Evolutionary conservation across 2,329 filamentous ascomycete genomes (phyloP).

Genomic region (Acrocalymma vagum): DNA sequence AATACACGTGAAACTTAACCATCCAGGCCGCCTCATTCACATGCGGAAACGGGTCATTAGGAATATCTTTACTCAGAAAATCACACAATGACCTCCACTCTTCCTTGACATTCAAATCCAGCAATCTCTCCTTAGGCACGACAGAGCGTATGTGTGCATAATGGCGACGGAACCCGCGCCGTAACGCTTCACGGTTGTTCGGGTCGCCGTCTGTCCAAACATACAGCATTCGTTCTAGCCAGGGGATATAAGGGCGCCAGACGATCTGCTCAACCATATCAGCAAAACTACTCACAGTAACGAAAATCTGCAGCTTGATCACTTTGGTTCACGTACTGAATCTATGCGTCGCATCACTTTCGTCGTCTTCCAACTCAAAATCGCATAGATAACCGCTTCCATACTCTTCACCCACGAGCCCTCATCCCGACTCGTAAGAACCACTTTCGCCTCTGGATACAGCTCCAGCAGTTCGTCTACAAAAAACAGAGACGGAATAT

Average conservation of each 20-base stretch:
- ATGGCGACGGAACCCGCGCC: slow-evolving; percentile 47
- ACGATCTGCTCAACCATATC: slow-evolving; percentile 3
- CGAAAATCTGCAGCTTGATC: slow-evolving; percentile 1
- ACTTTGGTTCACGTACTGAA: too few relatives aligned
- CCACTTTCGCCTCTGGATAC: slow-evolving; percentile 26
- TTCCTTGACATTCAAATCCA: slow-evolving; percentile 10
- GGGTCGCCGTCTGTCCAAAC: slow-evolving; percentile 8
- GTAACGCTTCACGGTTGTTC: slow-evolving; percentile 3
- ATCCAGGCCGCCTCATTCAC: slow-evolving; percentile 20
- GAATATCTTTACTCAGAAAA: slow-evolving; percentile 16
- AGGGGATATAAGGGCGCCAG: slow-evolving; percentile 12
- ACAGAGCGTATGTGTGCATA: slow-evolving; percentile 58
- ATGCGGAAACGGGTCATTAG: slow-evolving; percentile 11
- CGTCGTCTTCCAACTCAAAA: slow-evolving; percentile 4
- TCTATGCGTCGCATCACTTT: slow-evolving; percentile 1
- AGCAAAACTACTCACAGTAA: background rate
- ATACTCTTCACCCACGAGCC: slow-evolving; percentile 11
- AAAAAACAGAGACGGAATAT: slow-evolving; percentile 74
- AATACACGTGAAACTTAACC: too few relatives aligned
- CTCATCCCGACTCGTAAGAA: slow-evolving; percentile 21
- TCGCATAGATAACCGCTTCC: slow-evolving; percentile 6
- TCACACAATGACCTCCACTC: slow-evolving; percentile 18
- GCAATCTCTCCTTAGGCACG: slow-evolving; percentile 9
- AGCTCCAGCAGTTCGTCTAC: slow-evolving; percentile 54
- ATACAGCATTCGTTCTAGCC: slow-evolving; percentile 3